Percentiles rank a stretch among this genome's conserved stretches.
Evolutionary conservation across 176 grass and related monocot genomes (phyloP).

Genomic region (Aegilops sharonensis): DNA sequence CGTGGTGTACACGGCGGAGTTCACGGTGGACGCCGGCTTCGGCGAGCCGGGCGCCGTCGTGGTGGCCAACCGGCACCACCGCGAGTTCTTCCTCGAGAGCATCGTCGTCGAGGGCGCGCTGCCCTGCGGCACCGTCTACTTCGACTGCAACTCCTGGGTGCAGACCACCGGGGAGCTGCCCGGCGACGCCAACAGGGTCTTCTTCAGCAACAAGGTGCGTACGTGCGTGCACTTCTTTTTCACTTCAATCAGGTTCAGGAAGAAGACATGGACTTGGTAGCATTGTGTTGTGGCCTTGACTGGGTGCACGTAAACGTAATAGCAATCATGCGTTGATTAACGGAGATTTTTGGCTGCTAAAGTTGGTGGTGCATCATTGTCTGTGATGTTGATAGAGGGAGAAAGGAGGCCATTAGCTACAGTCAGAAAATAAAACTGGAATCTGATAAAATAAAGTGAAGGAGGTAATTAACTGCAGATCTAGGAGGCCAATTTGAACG

Average conservation of each 20-base stretch:
- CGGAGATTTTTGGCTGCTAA: not conserved
- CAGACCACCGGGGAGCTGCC: slow-evolving; percentile 71
- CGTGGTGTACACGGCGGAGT: slow-evolving; percentile 88
- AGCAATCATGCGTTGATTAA: slow-evolving; percentile 14
- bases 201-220: slow-evolving; percentile 87
- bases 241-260: not conserved
- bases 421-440: not conserved
- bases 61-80: slow-evolving; percentile 72
- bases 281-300: not conserved
- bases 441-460: not conserved
- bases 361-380: slow-evolving; percentile 35
- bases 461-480: slow-evolving; percentile 22
- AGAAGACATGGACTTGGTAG: not conserved
- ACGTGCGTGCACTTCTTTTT: not conserved
- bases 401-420: slow-evolving; percentile 23
- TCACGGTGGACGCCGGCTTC: slow-evolving; percentile 68
- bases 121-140: slow-evolving; percentile 64
- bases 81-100: slow-evolving; percentile 94
- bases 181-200: slow-evolving; percentile 49
- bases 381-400: slow-evolving; percentile 21
- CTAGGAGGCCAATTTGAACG: slow-evolving; percentile 8
- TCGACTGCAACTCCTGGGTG: slow-evolving; percentile 90
- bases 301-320: not conserved
- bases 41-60: slow-evolving; percentile 77
- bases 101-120: slow-evolving; percentile 75